These are phyloP conservation scores for Cylindrodendrum hubeiense DNA, from an alignment of 2,329 filamentous ascomycete species.

Conservation along the genomic window DNA sequence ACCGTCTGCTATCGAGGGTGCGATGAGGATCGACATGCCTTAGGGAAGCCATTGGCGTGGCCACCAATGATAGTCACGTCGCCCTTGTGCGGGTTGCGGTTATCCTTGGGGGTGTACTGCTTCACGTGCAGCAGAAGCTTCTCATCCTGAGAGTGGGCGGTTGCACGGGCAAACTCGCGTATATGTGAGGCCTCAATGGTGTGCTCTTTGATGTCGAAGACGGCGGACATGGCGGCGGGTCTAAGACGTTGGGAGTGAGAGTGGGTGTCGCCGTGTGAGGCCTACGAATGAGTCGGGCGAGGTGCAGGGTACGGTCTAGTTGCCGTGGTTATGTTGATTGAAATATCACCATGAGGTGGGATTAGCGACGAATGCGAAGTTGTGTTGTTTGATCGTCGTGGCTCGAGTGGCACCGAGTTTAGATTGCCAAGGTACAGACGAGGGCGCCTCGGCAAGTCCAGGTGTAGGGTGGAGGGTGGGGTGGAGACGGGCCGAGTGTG, in stretches of 20 bases:
- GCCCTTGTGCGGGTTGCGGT: constrained; percentile 74
- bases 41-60: constrained; percentile 94
- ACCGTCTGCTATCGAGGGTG: background rate
- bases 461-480: too few species aligned
- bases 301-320: background rate
- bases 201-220: constrained; percentile 80
- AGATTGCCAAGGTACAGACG: background rate
- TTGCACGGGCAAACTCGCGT: constrained; percentile 82
- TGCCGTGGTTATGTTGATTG: background rate
- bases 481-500: constrained; percentile 1
- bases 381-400: background rate
- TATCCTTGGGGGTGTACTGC: constrained; percentile 85
- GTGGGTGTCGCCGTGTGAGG: background rate
- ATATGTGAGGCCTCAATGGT: constrained; percentile 81
- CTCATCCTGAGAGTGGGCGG: constrained; percentile 79
- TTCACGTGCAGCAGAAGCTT: constrained; percentile 81
- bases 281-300: background rate
- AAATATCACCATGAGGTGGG: background rate
- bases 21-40: constrained; percentile 63
- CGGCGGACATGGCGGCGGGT: constrained; percentile 34
- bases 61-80: constrained; percentile 88
- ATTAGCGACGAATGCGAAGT: background rate
- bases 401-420: background rate
- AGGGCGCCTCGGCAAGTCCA: background rate
- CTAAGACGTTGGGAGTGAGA: background rate